Conservation (phyloP, 2,329 filamentous ascomycete species). For the Trichoderma gracile region DNA sequence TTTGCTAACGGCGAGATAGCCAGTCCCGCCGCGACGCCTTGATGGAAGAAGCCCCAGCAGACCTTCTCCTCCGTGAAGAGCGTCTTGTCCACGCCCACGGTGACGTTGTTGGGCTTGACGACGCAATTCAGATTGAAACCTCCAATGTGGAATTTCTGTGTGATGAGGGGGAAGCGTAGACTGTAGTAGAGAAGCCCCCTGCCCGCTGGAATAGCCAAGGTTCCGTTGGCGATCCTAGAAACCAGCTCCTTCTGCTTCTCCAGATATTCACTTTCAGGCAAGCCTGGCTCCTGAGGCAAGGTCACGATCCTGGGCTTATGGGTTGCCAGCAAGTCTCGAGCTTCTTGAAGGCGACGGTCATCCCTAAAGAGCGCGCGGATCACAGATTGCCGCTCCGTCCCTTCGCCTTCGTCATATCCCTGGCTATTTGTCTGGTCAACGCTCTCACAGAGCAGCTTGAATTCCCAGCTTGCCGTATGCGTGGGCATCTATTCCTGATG, state of each 20-base stretch:
- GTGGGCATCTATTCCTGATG: slow-evolving; percentile 52
- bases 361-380: slow-evolving; percentile 88
- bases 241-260: slow-evolving; percentile 92
- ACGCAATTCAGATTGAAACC: slow-evolving; percentile 91
- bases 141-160: slow-evolving; percentile 84
- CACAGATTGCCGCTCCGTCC: slow-evolving; percentile 78
- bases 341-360: slow-evolving; percentile 86
- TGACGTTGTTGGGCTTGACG: slow-evolving; percentile 89
- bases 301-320: slow-evolving; percentile 77
- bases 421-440: slow-evolving; percentile 60
- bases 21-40: slow-evolving; percentile 88
- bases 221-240: slow-evolving; percentile 81
- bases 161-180: slow-evolving; percentile 82
- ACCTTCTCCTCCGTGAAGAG: slow-evolving; percentile 94
- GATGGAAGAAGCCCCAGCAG: slow-evolving; percentile 98
- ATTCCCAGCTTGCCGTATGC: slow-evolving; percentile 70
- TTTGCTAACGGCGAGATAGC: slow-evolving; percentile 87
- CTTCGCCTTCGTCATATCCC: slow-evolving; percentile 74
- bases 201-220: slow-evolving; percentile 83
- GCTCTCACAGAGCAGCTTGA: slow-evolving; percentile 72
- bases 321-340: slow-evolving; percentile 80
- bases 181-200: slow-evolving; percentile 86
- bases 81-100: slow-evolving; percentile 86
- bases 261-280: slow-evolving; percentile 82
- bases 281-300: slow-evolving; percentile 70